Conservation (phyloP, 768 basidiomycete species). For the Galerina marginata region DNA sequence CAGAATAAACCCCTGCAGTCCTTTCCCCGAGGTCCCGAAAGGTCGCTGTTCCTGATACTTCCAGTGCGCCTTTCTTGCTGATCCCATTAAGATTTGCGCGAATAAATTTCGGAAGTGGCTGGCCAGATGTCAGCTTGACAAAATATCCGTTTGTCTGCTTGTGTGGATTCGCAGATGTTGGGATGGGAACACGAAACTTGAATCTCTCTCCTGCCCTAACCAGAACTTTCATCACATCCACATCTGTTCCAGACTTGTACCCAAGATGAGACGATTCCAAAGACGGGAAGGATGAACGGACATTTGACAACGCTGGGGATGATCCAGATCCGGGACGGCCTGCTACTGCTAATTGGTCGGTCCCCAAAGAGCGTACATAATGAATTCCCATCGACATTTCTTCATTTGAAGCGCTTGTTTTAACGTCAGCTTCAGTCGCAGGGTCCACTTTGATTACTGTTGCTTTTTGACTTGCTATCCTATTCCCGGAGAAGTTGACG, state of each 20-base stretch:
- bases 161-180: slow-evolving; percentile 21
- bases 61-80: slow-evolving; percentile 53
- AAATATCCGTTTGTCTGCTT: slow-evolving; percentile 43
- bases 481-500: slow-evolving; percentile 37
- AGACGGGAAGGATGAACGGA: slow-evolving; percentile 65
- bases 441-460: slow-evolving; percentile 48
- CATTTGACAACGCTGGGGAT: slow-evolving; percentile 42
- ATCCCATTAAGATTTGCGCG: slow-evolving; percentile 53
- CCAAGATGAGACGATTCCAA: slow-evolving; percentile 62
- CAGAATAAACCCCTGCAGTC: slow-evolving; percentile 59
- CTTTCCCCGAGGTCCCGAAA: slow-evolving; percentile 58
- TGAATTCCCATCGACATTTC: slow-evolving; percentile 73
- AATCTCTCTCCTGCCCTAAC: slow-evolving; percentile 64
- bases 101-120: slow-evolving; percentile 60
- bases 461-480: slow-evolving; percentile 70
- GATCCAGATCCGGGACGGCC: slow-evolving; percentile 27
- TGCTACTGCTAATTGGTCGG: slow-evolving; percentile 41
- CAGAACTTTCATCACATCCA: slow-evolving; percentile 47
- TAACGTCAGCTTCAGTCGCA: slow-evolving; percentile 30
- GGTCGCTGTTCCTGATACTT: slow-evolving; percentile 60
- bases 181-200: slow-evolving; percentile 58
- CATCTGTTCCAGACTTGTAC: slow-evolving; percentile 35
- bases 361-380: slow-evolving; percentile 73
- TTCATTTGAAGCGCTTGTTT: slow-evolving; percentile 54
- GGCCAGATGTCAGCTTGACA: slow-evolving; percentile 56